Base-by-base conservation (phyloP, 2,329 filamentous ascomycete genomes). In the Zalaria obscura region DNA sequence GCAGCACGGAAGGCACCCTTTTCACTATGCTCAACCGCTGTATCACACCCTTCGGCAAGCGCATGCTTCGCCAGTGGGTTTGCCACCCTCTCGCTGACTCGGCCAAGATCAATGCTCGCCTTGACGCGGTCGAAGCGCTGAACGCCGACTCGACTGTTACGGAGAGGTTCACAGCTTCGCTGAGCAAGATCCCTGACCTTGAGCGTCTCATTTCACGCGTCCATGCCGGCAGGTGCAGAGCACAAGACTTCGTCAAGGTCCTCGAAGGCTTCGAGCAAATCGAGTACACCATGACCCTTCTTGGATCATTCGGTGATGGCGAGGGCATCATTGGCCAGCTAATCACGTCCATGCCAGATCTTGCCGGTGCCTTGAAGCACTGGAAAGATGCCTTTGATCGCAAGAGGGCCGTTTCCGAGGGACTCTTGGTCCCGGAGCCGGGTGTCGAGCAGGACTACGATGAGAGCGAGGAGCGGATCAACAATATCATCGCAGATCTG, bases 181-280 rank as follows among this genome's bases (percentile, higher is more conserved):
- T 98, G 54, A 80, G 79, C 45, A 93, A 87, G 61, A 81, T 98
- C 70, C 91, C 91, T 2, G 91, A 98, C 59, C 70, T 98, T 7
- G 91, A 98, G 61, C 75, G 91, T 33, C 73, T 96, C 36, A 93
- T 96, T 41, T 98, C 91, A 26, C 81, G 91, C 5, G 82, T 98
- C 7, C 91, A 98, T 54, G 91, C 91, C 1, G 84, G 85, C 1
- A 78, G 78, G n/a, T 95, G 88, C 65, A 85, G 79, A 55, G 76
- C 87, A 0, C 83, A 91, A 43, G 91, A 98, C 57, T 98, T 98
- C 58, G 78, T 96, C 36, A 83, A 80, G 38, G 89, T 96, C 0
- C 69, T 98, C 0, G 88, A 96, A 59, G 91, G 91, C 0, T 98
- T 95, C 52, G 91, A 96, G 65, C 89, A 95, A 61, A 96, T 98